Evolutionary conservation across 768 basidiomycete species (phyloP), one percentile per base, ranked within the genome.

Genomic region (Calocybe indica): DNA sequence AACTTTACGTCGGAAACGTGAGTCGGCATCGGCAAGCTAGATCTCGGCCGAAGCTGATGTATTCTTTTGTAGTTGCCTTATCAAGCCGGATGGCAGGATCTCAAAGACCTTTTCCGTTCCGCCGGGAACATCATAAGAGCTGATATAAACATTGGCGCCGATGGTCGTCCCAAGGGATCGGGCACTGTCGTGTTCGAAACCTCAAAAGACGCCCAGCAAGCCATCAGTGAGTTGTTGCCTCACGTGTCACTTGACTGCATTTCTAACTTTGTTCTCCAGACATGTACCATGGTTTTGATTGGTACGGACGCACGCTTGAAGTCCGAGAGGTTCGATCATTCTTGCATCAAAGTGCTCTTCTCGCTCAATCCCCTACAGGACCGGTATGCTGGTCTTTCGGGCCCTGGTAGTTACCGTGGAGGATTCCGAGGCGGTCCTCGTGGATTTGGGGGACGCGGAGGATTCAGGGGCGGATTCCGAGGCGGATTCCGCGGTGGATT

Each of bases 81-180:
- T 61, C 92, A 94, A 69, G 93, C 92, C n/a, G 92, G 92, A 30
- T 99, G 95, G 95, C 95, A 99, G 63, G 95, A 98, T 63, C 71
- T 98, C 47, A 98, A 98, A 61, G 95, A 98, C 65, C 72, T 98
- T 29, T 97, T 98, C 84, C 84, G 95, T 47, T 82, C 90, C 29
- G 90, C 95, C 39, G 95, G 95, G 6, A 89, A 91, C 60, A 94
- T 99, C 56, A 82, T 97, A 53, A 83, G 95, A 40, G 92, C 95
- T 47, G 95, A 98, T 63, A 92, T 97, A 53, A 93, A 94, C 56
- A 87, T 95, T 48, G 91, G 89, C 50, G 82, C 84, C 14, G 92
- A 96, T 64, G 94, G 94, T 28, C 79, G 85, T 9, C 93, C 95
- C 11, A 95, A 96, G 63, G 95, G 95, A 14, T 95, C 90, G 44